These are phyloP conservation scores for Hura crepitans DNA, from an alignment of 441 rosid species.

Conservation along the genomic window DNA sequence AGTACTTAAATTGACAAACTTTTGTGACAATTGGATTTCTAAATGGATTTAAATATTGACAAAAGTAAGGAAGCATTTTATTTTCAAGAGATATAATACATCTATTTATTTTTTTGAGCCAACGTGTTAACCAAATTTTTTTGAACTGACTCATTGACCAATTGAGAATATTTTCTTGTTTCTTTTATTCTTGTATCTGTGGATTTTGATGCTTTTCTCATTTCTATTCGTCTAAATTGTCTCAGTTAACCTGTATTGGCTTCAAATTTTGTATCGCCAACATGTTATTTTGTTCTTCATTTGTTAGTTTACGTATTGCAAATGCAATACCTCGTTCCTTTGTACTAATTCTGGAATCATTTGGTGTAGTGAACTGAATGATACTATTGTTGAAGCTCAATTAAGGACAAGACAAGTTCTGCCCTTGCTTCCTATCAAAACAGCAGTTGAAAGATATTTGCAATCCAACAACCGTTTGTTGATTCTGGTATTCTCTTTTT, in stretches of 20 bases:
- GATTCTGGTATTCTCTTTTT: slow-evolving; percentile 46
- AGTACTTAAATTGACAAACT: not conserved
- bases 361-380: slow-evolving; percentile 67
- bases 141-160: not conserved
- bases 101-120: not conserved
- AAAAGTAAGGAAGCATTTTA: not conserved
- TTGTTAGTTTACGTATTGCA: not conserved
- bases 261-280: not conserved
- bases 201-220: not conserved
- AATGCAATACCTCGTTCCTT: not conserved
- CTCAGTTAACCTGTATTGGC: not conserved
- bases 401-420: slow-evolving; percentile 64
- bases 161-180: not conserved
- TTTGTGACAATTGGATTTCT: not conserved
- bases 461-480: slow-evolving; percentile 54
- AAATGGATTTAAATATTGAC: not conserved
- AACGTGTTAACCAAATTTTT: too few species aligned
- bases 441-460: slow-evolving; percentile 42
- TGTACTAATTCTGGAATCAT: slow-evolving; percentile 8
- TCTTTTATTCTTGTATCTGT: not conserved
- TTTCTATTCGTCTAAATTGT: not conserved
- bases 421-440: slow-evolving; percentile 56
- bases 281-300: not conserved
- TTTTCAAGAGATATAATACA: not conserved
- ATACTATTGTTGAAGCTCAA: slow-evolving; percentile 74